Evolutionary conservation across 768 basidiomycete species (phyloP).

Genomic region (Cystofilobasidium capitatum): DNA sequence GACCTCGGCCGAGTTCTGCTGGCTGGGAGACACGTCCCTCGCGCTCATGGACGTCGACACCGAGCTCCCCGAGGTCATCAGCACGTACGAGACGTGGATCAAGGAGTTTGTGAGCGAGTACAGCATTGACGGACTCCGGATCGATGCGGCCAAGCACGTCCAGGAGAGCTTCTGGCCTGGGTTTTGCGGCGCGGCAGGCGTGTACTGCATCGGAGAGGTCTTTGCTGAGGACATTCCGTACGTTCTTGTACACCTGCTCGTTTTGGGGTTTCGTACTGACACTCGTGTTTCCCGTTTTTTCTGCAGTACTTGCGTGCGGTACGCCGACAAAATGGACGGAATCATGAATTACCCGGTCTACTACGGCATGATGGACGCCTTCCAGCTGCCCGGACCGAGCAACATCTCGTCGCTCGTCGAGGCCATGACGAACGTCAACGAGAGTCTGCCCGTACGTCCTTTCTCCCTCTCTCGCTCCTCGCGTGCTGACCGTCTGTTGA

Average conservation of each 20-base stretch:
- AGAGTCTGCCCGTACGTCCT: constrained; percentile 13
- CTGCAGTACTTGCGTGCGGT: constrained; percentile 17
- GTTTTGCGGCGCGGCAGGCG: constrained; percentile 64
- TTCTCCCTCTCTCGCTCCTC: background rate
- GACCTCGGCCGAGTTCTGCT: constrained; percentile 61
- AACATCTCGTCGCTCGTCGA: constrained; percentile 54
- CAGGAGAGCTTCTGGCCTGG: constrained; percentile 63
- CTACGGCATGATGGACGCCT: constrained; percentile 53
- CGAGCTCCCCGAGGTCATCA: constrained; percentile 53
- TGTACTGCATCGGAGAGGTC: constrained; percentile 81
- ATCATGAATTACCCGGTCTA: constrained; percentile 48
- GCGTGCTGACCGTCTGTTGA: background rate
- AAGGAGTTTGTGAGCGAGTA: constrained; percentile 57
- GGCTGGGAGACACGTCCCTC: constrained; percentile 69
- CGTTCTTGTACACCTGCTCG: background rate
- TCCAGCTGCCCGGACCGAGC: constrained; percentile 57
- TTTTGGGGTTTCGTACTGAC: background rate
- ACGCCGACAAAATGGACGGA: constrained; percentile 22
- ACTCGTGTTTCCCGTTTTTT: background rate
- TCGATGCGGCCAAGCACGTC: constrained; percentile 50
- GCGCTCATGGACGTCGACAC: constrained; percentile 73
- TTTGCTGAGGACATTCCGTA: constrained; percentile 30
- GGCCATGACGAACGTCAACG: constrained; percentile 11
- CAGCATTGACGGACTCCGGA: constrained; percentile 72
- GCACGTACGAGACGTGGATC: constrained; percentile 62